These are phyloP conservation scores for Stephania yunnanensis DNA, from an alignment of 164 flowering plant species.

Conservation along the genomic window DNA sequence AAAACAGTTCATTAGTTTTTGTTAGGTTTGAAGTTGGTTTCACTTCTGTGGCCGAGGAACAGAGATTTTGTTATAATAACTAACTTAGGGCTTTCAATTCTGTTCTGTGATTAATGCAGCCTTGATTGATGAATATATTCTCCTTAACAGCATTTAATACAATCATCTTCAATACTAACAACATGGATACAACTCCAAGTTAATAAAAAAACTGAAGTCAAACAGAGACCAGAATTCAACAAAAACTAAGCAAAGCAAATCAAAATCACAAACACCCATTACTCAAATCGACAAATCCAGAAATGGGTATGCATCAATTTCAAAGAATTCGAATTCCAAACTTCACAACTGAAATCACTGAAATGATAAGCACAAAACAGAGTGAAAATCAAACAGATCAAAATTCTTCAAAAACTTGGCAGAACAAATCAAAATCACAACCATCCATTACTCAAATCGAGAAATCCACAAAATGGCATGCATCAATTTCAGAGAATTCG, in stretches of 20 bases:
- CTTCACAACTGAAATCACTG: background rate
- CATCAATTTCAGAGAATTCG: background rate
- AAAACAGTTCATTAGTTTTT: background rate
- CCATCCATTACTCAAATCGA: background rate
- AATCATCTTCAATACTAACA: too few relatives aligned
- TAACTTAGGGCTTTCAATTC: background rate
- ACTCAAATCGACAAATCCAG: background rate
- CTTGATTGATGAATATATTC: background rate
- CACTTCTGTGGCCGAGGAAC: background rate
- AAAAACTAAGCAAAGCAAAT: background rate
- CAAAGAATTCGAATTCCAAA: background rate
- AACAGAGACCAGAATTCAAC: background rate
- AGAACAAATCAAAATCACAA: background rate
- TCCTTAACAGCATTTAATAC: background rate
- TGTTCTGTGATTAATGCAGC: background rate
- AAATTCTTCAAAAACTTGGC: background rate
- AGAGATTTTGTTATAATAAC: background rate
- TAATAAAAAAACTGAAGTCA: too few relatives aligned
- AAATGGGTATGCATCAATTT: background rate
- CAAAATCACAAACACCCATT: background rate
- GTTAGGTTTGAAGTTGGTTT: background rate
- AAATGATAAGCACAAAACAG: background rate
- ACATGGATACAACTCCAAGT: too few relatives aligned
- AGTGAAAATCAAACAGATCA: background rate
- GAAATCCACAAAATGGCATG: background rate